Base-by-base conservation (phyloP, 495 filamentous ascomycete genomes). In the Podospora conica region DNA sequence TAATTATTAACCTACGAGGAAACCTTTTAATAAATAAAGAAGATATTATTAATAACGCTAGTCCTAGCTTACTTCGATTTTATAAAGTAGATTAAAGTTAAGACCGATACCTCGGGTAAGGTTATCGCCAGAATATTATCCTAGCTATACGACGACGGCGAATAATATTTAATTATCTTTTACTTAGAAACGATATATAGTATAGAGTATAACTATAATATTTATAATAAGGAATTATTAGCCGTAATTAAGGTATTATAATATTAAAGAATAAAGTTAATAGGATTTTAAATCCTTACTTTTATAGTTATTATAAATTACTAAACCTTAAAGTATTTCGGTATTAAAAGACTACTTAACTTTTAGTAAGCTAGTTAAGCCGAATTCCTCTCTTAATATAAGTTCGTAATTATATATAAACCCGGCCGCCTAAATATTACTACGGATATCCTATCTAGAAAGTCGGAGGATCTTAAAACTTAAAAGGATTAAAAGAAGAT, bases 151-250 rank as follows among this genome's bases (percentile, higher is more conserved):
- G 1, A 15, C 31, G 64, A 40, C 1, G 20, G 1, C 29, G 56
- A 53, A 11, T 53, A 66, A 0, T 21, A 60, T 3, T 58, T 55
- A 0, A 6, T 67, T 0, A 58, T 55, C 15, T 72, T 60, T 31
- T 71, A 56, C 21, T 74, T 61, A 1, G 65, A 69, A 27, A 69
- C 55, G 40, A 40, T 68, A 22, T 53, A 23, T 0, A 28, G 12
- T 21, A 18, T 28, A 1, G 63, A 70, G 54, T 29, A 48, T 11
- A 72, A 75, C 55, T 75, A 75, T 61, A 6, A 25, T 1, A 72
- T 69, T 11, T 68, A 20, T 21, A 54, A 74, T 29, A 75, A 74
- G 22, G 55, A 66, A 21, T 53, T 20, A 59, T 68, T 54, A 57
- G 67, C 25, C 25, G 25, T 7, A 48, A 60, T 69, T 9, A 7